These are phyloP conservation scores for Globisporangium echinulatum DNA, from an alignment of 352 stramenopile genomes.

Conservation along the genomic window DNA sequence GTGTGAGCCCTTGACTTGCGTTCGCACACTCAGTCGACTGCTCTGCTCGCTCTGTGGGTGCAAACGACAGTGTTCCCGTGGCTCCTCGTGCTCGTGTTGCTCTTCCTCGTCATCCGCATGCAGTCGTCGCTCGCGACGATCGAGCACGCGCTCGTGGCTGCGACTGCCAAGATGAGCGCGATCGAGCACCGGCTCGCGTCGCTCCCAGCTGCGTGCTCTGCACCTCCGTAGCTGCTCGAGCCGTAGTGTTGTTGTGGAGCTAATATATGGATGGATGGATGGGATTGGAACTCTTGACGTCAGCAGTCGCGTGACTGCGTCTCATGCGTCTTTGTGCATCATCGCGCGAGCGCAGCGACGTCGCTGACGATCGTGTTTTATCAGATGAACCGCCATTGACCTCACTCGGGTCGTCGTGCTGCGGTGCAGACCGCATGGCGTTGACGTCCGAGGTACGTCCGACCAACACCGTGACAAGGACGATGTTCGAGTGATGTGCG, in stretches of 20 bases:
- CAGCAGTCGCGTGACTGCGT: too few relatives aligned
- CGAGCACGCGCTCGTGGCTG: slow-evolving; percentile 38
- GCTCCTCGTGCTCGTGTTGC: slow-evolving; percentile 52
- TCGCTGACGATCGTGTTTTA: too few relatives aligned
- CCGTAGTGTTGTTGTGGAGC: not conserved
- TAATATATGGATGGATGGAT: too few relatives aligned
- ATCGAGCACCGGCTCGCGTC: slow-evolving; percentile 26
- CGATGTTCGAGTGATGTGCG: too few relatives aligned
- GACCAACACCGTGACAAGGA: too few relatives aligned
- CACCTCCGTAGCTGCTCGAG: not conserved
- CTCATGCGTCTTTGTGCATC: too few relatives aligned
- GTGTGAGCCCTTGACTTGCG: not conserved
- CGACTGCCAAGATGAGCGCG: slow-evolving; percentile 27
- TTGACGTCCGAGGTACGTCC: too few relatives aligned
- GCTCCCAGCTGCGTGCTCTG: slow-evolving; percentile 12
- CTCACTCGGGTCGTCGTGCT: too few relatives aligned
- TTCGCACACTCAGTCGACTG: not conserved
- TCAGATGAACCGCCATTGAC: too few relatives aligned
- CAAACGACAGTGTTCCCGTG: slow-evolving; percentile 44
- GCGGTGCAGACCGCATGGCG: too few relatives aligned
- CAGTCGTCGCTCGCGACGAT: slow-evolving; percentile 57
- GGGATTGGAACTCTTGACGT: too few relatives aligned
- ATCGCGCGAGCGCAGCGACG: too few relatives aligned
- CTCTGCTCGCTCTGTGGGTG: not conserved
- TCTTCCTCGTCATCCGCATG: slow-evolving; percentile 54